Conservation (phyloP, 768 basidiomycete genomes). For the Auriculariales sp. region DNA sequence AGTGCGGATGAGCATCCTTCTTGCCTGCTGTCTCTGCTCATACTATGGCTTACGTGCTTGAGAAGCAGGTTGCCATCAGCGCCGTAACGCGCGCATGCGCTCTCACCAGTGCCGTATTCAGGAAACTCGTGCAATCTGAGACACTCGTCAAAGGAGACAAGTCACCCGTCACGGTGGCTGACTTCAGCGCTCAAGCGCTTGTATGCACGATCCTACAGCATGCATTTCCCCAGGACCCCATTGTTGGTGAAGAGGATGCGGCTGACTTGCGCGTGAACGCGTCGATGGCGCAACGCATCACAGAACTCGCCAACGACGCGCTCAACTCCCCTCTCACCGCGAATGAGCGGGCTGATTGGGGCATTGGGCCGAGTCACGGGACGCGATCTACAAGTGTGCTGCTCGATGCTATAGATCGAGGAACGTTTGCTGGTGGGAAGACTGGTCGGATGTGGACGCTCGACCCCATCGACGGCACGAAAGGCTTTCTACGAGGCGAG, state of each 20-base stretch:
- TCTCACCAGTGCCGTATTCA: slow-evolving; percentile 76
- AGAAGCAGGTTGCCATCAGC: slow-evolving; percentile 70
- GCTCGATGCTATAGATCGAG: slow-evolving; percentile 78
- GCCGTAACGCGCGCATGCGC: slow-evolving; percentile 80
- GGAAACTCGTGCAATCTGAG: slow-evolving; percentile 70
- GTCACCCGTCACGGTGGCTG: slow-evolving; percentile 86
- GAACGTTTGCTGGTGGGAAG: slow-evolving; percentile 56
- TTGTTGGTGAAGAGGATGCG: slow-evolving; percentile 94
- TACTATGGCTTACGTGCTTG: no score
- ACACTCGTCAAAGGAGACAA: slow-evolving; percentile 85
- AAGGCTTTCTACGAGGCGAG: slow-evolving; percentile 82
- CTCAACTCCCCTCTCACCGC: slow-evolving; percentile 36
- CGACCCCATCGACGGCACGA: slow-evolving; percentile 87
- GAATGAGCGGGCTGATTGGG: slow-evolving; percentile 56
- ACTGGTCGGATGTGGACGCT: slow-evolving; percentile 76
- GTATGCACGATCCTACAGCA: slow-evolving; percentile 64
- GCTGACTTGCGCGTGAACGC: slow-evolving; percentile 41
- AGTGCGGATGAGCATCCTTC: no score
- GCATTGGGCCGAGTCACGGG: slow-evolving; percentile 43
- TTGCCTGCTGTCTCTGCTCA: no score
- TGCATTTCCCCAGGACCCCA: slow-evolving; percentile 73
- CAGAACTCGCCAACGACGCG: slow-evolving; percentile 70
- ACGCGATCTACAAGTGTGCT: slow-evolving; percentile 40
- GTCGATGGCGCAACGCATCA: slow-evolving; percentile 47
- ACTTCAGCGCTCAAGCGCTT: slow-evolving; percentile 87